Conservation (phyloP, 2,329 filamentous ascomycete species). For the Grosmannia penicillata region DNA sequence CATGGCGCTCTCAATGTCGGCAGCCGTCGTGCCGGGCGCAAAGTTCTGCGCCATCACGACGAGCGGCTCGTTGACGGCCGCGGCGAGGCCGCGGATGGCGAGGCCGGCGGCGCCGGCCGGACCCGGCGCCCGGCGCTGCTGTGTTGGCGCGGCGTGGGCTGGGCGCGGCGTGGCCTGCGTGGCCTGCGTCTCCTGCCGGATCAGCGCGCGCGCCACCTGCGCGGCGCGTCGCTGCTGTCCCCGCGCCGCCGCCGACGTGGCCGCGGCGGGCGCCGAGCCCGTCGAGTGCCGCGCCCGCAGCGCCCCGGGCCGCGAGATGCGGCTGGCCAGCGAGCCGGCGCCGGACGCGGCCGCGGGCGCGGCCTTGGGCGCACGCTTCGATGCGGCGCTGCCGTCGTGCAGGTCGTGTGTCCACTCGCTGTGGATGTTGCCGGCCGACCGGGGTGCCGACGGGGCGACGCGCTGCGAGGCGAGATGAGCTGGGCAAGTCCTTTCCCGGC, state of each 20-base stretch:
- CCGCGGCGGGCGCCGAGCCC: no score
- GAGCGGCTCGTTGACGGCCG: slow-evolving; percentile 34
- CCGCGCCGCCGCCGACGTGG: slow-evolving; percentile 1
- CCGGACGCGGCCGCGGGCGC: slow-evolving; percentile 6
- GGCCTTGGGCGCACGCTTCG: slow-evolving; percentile 12
- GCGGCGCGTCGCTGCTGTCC: slow-evolving; percentile 19
- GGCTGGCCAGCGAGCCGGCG: slow-evolving; percentile 27
- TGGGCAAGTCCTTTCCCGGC: neutral
- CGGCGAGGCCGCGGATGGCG: slow-evolving; percentile 58
- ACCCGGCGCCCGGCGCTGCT: neutral
- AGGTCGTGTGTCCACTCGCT: slow-evolving; percentile 60
- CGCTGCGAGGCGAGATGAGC: slow-evolving; percentile 8
- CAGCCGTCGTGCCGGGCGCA: slow-evolving; percentile 64
- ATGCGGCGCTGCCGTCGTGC: slow-evolving; percentile 26
- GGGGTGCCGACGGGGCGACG: slow-evolving; percentile 18
- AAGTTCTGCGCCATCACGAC: slow-evolving; percentile 69
- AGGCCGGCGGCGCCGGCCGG: slow-evolving; percentile 34
- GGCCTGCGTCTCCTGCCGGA: slow-evolving; percentile 16
- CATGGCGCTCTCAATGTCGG: slow-evolving; percentile 73
- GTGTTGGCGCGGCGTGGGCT: slow-evolving; percentile 9
- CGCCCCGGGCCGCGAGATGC: slow-evolving; percentile 22
- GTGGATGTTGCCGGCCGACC: slow-evolving; percentile 35
- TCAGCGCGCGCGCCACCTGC: slow-evolving; percentile 30
- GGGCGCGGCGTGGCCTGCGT: slow-evolving; percentile 14
- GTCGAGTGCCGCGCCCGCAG: no score